Evolutionary conservation across 176 grass and related monocot species (phyloP), one percentile per base, ranked within the genome.

Genomic region (Pharus latifolius): DNA sequence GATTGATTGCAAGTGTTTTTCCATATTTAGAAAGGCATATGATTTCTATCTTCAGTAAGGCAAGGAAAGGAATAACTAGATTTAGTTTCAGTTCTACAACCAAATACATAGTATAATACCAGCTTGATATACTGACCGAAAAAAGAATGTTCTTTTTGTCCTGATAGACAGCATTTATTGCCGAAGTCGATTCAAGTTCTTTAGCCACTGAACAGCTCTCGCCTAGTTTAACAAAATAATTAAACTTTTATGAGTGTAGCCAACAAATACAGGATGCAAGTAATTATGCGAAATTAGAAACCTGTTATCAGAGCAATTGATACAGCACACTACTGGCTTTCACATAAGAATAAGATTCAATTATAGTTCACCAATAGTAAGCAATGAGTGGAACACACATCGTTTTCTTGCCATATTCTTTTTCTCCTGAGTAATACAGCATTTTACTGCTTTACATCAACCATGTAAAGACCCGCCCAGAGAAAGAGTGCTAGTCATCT

Each of bases 111-210:
- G n/a, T n/a, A n/a, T n/a, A 27, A 25, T 28, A 50, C 44, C 15
- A 77, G 37, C 51, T 46, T 68, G 22, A 70, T 62, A 51, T 56
- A 35, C 81, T 75, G 85, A 98, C 95, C 68, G 95, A 98, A 60
- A 98, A 98, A 53, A 98, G 87, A 78, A 98, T 94, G 66, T 98
- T 98, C 32, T 90, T 98, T 83, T 98, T 98, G 52, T 98, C 95
- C 81, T 98, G 95, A 59, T 98, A 98, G 67, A 98, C 95, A n/a
- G 84, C 95, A 78, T 98, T 91, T 66, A 78, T 91, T 67, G 90
- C 60, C 75, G 81, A 63, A 75, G 87, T 75, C 56, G 84, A 93
- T 65, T 94, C 83, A 57, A 94, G 72, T 47, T 94, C 90, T 83
- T 98, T 98, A 41, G 87, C 87, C 47, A 98, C 95, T 49, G 95